Base-by-base conservation (phyloP, 805 yeast species). In the Candida sanyiensis region DNA sequence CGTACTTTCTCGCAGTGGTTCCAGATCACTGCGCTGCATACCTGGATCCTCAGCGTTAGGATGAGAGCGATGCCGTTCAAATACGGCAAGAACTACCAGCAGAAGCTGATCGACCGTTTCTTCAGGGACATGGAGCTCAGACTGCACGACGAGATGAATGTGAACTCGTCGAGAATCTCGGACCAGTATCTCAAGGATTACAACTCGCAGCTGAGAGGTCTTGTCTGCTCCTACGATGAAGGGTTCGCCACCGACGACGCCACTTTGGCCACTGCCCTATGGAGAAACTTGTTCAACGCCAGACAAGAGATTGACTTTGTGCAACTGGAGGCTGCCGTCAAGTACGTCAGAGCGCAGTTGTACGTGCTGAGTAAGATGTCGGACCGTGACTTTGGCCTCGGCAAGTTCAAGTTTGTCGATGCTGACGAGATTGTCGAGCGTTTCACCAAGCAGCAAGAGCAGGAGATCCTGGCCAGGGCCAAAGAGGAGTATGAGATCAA, bases 21-120 rank as follows among this genome's bases (percentile, higher is more conserved):
- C 60, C 97, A 90, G 63, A 83, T 93, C 45, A 84, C 96, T 6
- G 69, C 82, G 1, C 69, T 93, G 49, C 98, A 93, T 61, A 78
- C 85, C 43, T 93, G 99, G 99, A 80, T 93, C 55, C 69, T 93
- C 33, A 82, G 83, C 48, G 95, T 85, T 13, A 80, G 98, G 57
- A 89, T 93, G 96, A 78, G 99, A 60, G 94, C 94, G 8, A 72
- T 93, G 83, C 97, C 97, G 0, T 82, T 81, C 58, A 82, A 86
- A 53, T 80, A 85, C 57, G 94, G 96, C 28, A 76, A 76, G 50
- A 83, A 81, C 56, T 93, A 89, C 62, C 96, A 93, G 61, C 96
- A 89, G 62, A 87, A 87, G 57, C 63, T 93, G 27, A 84, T 89
- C 22, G 96, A 94, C 59, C 72, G 94, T 48, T 77, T 86, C 32